A percentile compares a stretch with the other conserved stretches of the same genome.
Evolutionary conservation across 257 asterid species (phyloP).

Genomic region (Fraxinus anomala): DNA sequence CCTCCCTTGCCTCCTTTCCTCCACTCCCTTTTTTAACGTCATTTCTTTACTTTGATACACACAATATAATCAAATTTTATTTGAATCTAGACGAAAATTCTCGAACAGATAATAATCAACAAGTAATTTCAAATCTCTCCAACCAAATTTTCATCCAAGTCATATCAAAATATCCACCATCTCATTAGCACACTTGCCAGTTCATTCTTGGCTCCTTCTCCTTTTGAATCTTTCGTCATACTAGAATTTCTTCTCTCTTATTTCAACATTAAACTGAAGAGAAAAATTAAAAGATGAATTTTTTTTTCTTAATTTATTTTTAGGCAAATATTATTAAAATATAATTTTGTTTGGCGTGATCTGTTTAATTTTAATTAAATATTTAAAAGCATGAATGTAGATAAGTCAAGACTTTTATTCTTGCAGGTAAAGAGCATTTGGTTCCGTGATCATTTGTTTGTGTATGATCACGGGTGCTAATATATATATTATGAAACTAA

Average conservation of each 20-base stretch:
- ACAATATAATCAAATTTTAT: too few species aligned
- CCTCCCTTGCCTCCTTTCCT: too few species aligned
- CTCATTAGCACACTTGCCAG: neutral
- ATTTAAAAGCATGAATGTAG: neutral
- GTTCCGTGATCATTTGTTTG: constrained; percentile 29
- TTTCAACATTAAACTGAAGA: too few species aligned
- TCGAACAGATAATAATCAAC: too few species aligned
- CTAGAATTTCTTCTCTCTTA: neutral
- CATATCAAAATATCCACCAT: neutral
- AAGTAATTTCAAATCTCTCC: neutral
- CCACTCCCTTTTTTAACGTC: too few species aligned
- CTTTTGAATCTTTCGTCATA: neutral
- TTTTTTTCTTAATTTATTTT: too few species aligned
- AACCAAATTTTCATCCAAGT: neutral
- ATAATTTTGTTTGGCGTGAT: neutral
- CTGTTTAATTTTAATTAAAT: neutral
- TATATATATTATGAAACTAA: constrained; percentile 29
- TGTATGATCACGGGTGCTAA: constrained; percentile 46
- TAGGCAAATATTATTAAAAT: neutral
- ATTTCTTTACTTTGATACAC: neutral
- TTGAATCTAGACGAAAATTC: neutral
- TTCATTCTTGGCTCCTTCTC: neutral
- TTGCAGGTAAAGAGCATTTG: constrained; percentile 15
- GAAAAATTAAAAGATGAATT: too few species aligned
- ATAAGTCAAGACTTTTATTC: constrained; percentile 2